Conservation (phyloP, 2,329 filamentous ascomycete species). For the Claviceps citrina region DNA sequence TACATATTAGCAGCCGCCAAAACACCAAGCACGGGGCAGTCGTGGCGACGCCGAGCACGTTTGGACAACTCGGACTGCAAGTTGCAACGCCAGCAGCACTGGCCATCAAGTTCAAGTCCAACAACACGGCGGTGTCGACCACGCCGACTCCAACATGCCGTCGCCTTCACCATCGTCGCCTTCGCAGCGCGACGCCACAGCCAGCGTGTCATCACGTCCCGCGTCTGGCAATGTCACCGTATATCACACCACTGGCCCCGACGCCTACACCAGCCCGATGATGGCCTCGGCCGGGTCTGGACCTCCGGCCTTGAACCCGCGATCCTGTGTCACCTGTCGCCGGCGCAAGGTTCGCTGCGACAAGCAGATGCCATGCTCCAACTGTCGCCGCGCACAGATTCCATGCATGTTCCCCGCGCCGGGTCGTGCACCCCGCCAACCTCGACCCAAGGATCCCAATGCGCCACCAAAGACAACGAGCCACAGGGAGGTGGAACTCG, state of each 20-base stretch:
- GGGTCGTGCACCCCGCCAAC: slow-evolving; percentile 54
- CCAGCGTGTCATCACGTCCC: slow-evolving; percentile 5
- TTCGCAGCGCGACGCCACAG: slow-evolving; percentile 8
- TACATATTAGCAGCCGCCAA: too few species aligned
- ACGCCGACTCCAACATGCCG: slow-evolving; percentile 8
- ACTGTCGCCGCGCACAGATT: slow-evolving; percentile 55
- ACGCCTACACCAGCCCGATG: slow-evolving; percentile 23
- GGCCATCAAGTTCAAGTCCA: not conserved
- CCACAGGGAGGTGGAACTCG: slow-evolving; percentile 50
- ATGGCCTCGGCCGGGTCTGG: slow-evolving; percentile 17
- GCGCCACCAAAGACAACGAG: slow-evolving; percentile 42
- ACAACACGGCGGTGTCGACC: slow-evolving; percentile 9
- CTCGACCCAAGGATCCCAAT: slow-evolving; percentile 49
- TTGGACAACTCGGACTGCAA: too few species aligned
- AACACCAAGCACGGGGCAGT: not conserved
- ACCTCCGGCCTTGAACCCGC: slow-evolving; percentile 26
- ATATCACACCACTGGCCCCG: slow-evolving; percentile 25
- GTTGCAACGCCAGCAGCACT: too few species aligned
- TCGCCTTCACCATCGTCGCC: slow-evolving; percentile 12
- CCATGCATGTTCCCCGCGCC: slow-evolving; percentile 62
- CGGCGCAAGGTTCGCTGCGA: slow-evolving; percentile 61
- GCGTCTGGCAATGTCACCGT: slow-evolving; percentile 20
- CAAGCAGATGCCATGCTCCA: slow-evolving; percentile 61
- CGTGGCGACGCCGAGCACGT: slow-evolving; percentile 8
- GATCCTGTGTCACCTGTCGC: slow-evolving; percentile 35